phyloP scores from a whole-genome alignment of 768 basidiomycete species.

The Boletus bicolor region DNA sequence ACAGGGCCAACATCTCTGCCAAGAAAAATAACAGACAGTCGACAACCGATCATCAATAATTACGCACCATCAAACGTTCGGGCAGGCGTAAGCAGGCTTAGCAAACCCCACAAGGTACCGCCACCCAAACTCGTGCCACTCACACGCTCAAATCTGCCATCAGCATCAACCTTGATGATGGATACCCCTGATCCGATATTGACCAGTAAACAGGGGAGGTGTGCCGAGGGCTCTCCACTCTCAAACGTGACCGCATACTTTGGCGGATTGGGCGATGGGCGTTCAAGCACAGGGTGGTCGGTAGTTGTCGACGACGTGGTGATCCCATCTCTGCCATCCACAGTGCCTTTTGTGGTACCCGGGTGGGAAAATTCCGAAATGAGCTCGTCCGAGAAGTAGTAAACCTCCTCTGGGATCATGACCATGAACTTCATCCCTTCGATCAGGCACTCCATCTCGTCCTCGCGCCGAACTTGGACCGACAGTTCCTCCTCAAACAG shows the following conservation, averaged over 20 bases:
- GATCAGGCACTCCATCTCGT: slow-evolving; percentile 99
- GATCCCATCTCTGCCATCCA: slow-evolving; percentile 1
- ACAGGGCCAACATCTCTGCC: slow-evolving; percentile 92
- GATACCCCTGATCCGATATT: slow-evolving; percentile 99
- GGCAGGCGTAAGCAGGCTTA: slow-evolving; percentile 93
- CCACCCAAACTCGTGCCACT: slow-evolving; percentile 97
- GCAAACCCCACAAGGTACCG: slow-evolving; percentile 93
- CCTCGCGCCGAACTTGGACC: slow-evolving; percentile 86
- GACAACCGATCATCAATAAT: background rate
- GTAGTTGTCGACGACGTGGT: slow-evolving; percentile 10
- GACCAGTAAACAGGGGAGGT: slow-evolving; percentile 92
- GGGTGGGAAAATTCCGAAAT: slow-evolving; percentile 63
- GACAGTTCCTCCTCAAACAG: slow-evolving; percentile 68
- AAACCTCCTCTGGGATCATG: slow-evolving; percentile 94
- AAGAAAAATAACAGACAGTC: slow-evolving; percentile 5
- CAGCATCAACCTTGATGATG: slow-evolving; percentile 94
- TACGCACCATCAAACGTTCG: slow-evolving; percentile 90
- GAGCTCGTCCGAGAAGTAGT: slow-evolving; percentile 97
- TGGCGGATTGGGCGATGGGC: slow-evolving; percentile 90
- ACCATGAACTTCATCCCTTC: slow-evolving; percentile 95
- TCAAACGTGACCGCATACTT: slow-evolving; percentile 88
- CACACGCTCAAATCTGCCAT: slow-evolving; percentile 93
- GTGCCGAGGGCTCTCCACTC: slow-evolving; percentile 69
- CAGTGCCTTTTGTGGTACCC: slow-evolving; percentile 10
- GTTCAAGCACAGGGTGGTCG: slow-evolving; percentile 47